Conservation (phyloP, 169 alveolate genomes). For the Eimeria falciformis region DNA sequence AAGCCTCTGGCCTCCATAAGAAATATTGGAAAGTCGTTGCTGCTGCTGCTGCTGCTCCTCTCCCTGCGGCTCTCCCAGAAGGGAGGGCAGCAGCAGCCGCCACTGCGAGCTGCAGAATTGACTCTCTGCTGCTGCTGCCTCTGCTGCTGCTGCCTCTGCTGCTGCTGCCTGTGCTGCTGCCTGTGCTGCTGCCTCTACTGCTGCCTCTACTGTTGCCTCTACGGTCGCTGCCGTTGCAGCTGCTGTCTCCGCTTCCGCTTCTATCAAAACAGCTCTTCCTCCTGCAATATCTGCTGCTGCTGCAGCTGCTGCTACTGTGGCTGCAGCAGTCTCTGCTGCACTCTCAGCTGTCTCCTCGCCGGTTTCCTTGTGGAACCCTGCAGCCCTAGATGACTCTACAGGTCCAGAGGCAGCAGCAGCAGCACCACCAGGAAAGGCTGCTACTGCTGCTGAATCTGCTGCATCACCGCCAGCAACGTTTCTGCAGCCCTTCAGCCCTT, state of each 20-base stretch:
- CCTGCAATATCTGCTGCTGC: constrained; percentile 35
- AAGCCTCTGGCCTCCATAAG: constrained; percentile 37
- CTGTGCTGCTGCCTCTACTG: background rate
- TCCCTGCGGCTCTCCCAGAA: no score
- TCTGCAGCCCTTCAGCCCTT: background rate
- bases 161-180: constrained; percentile 14
- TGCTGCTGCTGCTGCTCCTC: no score
- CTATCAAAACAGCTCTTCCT: constrained; percentile 6
- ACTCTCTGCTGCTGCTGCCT: constrained; percentile 34
- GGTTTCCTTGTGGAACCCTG: background rate
- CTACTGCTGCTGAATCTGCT: constrained; percentile 59
- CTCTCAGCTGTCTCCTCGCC: background rate
- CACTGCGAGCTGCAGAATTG: constrained; percentile 22
- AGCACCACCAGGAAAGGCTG: constrained; percentile 3
- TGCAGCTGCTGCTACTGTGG: constrained; percentile 31
- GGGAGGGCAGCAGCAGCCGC: constrained; percentile 60
- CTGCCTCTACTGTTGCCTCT: constrained; percentile 4
- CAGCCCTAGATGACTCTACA: background rate
- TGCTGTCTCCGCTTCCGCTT: constrained; percentile 4
- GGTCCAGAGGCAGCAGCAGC: constrained; percentile 19
- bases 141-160: constrained; percentile 40
- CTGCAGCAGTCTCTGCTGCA: constrained; percentile 47
- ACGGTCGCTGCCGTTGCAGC: constrained; percentile 12
- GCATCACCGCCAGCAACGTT: constrained; percentile 47
- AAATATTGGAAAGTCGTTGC: no score